Evolutionary conservation across 192 early-diverging fungal species (phyloP).

Genomic region (Coemansia nantahalensis): DNA sequence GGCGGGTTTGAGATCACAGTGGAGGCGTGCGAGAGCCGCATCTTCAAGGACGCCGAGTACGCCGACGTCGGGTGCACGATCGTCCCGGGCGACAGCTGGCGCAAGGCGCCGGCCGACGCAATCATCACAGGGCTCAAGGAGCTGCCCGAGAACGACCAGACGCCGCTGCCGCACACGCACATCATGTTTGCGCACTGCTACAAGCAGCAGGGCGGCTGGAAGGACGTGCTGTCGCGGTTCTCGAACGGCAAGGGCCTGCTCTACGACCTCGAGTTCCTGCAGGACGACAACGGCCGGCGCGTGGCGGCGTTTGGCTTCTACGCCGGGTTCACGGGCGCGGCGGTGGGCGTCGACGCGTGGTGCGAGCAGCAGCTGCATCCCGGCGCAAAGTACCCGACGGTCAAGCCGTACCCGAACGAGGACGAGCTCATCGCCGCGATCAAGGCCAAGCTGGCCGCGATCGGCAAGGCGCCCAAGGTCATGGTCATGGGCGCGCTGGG

Average conservation of each 20-base stretch:
- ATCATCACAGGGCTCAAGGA: conserved; percentile 97
- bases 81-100: conserved; percentile 80
- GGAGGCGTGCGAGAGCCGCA: conserved; percentile 76
- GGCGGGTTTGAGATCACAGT: conserved; percentile 85
- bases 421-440: conserved; percentile 70
- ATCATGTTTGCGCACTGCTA: conserved; percentile 99
- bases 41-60: conserved; percentile 90
- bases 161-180: conserved; percentile 87
- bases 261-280: conserved; percentile 94
- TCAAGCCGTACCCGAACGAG: conserved; percentile 86
- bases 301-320: conserved; percentile 98
- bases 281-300: conserved; percentile 76
- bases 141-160: conserved; percentile 88
- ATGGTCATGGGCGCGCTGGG: conserved; percentile 99
- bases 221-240: conserved; percentile 82
- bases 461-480: conserved; percentile 68
- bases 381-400: conserved; percentile 62
- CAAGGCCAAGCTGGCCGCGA: conserved; percentile 58
- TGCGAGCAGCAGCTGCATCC: conserved; percentile 67
- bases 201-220: conserved; percentile 95
- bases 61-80: conserved; percentile 76
- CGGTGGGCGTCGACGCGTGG: conserved; percentile 92
- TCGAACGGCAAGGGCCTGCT: conserved; percentile 80
- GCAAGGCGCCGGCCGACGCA: conserved; percentile 81
- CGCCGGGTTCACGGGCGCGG: conserved; percentile 93